These are phyloP conservation scores for Trichoderma sp. DNA, from an alignment of 2,329 filamentous ascomycete genomes.

Conservation along the genomic window DNA sequence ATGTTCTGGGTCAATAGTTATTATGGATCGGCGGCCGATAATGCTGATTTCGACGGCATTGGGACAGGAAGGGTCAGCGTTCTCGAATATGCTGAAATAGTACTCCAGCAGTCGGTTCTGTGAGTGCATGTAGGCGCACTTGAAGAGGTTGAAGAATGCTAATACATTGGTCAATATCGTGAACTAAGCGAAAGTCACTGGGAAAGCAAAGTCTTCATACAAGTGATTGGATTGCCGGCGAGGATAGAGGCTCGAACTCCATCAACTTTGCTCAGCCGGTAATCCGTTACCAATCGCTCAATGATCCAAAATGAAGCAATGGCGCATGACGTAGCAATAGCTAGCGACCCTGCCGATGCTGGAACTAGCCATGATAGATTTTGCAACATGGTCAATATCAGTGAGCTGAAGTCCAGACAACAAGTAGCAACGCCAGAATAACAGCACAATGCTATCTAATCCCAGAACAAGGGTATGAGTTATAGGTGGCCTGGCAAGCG, in stretches of 20 bases:
- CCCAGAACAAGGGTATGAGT: background rate
- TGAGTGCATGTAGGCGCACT: constrained; percentile 36
- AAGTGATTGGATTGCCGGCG: constrained; percentile 2
- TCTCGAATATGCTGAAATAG: constrained; percentile 27
- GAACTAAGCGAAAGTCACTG: background rate
- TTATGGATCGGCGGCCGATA: constrained; percentile 62
- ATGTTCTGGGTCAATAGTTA: constrained; percentile 85
- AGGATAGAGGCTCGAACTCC: constrained; percentile 23
- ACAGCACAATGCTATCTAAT: background rate
- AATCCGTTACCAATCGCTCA: constrained; percentile 1
- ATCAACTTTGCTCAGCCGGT: constrained; percentile 17
- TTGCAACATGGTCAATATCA: background rate
- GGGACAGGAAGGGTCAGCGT: constrained; percentile 11
- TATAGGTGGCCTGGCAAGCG: background rate
- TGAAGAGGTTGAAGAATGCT: constrained; percentile 21
- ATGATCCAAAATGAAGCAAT: background rate
- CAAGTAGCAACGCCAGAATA: background rate
- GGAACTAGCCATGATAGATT: background rate
- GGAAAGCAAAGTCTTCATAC: background rate
- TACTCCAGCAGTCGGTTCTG: constrained; percentile 32
- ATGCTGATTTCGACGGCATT: constrained; percentile 56
- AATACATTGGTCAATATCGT: background rate
- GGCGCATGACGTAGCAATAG: background rate
- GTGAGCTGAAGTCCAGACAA: background rate
- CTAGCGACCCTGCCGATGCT: constrained; percentile 1